Percentiles rank a stretch among this genome's conserved stretches.
These are phyloP conservation scores for Pulchroboletus neoregius DNA, from an alignment of 1,284 basidiomycete species.

Conservation along the genomic window DNA sequence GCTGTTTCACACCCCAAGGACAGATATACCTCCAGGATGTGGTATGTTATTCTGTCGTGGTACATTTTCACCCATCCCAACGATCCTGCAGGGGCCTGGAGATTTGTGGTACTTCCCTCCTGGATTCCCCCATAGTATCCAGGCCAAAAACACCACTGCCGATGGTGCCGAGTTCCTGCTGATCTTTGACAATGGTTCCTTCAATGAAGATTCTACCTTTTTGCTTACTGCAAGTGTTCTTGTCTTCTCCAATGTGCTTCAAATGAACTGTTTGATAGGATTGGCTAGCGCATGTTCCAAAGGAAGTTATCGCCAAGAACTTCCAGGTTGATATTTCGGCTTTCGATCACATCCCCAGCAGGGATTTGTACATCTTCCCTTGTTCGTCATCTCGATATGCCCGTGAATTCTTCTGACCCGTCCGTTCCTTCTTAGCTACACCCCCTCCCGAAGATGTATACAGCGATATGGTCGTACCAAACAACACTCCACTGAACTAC, in stretches of 20 bases:
- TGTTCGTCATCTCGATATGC: conserved; percentile 21
- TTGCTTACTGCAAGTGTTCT: conserved; percentile 31
- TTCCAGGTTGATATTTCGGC: conserved; percentile 40
- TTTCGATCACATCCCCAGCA: conserved; percentile 47
- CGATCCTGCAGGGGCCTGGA: conserved; percentile 30
- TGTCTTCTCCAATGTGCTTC: neutral
- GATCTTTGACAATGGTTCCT: conserved; percentile 52
- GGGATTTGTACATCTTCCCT: conserved; percentile 56
- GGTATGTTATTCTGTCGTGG: conserved; percentile 31
- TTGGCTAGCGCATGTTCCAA: conserved; percentile 51
- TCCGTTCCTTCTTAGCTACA: conserved; percentile 27
- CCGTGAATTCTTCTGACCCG: conserved; percentile 4
- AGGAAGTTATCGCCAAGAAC: conserved; percentile 54
- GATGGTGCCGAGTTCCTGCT: conserved; percentile 58
- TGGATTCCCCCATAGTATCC: conserved; percentile 42
- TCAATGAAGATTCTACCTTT: conserved; percentile 58
- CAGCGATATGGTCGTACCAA: conserved; percentile 40
- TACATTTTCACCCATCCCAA: conserved; percentile 7
- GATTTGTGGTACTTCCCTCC: conserved; percentile 61
- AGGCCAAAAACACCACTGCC: conserved; percentile 45
- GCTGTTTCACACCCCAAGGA: conserved; percentile 47
- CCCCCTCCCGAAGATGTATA: conserved; percentile 41
- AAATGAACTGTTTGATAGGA: conserved; percentile 29
- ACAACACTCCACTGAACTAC: conserved; percentile 46
- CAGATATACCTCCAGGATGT: conserved; percentile 46